Evolutionary conservation across 2,329 filamentous ascomycete genomes (phyloP).

Genomic region (Aspergillus ruber): DNA sequence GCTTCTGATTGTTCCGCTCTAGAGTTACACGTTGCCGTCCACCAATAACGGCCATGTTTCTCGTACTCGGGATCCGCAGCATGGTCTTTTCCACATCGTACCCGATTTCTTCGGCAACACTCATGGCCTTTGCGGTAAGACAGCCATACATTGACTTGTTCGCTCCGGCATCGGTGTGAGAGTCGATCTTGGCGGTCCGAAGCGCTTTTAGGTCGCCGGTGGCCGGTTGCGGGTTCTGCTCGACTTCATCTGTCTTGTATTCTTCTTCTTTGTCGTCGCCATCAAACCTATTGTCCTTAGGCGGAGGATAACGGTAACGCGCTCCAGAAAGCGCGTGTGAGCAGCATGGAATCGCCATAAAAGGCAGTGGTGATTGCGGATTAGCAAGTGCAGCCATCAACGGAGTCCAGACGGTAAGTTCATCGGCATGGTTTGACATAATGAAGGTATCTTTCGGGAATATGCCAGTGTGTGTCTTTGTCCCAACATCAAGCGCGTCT

Average conservation of each 20-base stretch:
- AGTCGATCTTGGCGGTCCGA: conserved; percentile 28
- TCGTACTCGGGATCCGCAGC: conserved; percentile 83
- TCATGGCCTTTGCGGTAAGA: conserved; percentile 69
- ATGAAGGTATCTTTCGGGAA: conserved; percentile 78
- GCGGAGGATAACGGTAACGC: conserved; percentile 52
- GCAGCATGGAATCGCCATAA: conserved; percentile 92
- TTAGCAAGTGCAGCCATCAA: conserved; percentile 63
- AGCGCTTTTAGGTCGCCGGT: conserved; percentile 38
- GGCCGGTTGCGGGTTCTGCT: conserved; percentile 22
- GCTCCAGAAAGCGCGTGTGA: conserved; percentile 77
- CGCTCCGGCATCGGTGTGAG: conserved; percentile 24
- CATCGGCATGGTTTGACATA: conserved; percentile 94
- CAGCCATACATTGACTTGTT: conserved; percentile 70
- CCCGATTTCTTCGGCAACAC: conserved; percentile 64
- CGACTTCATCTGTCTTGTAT: conserved; percentile 22
- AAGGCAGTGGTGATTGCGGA: conserved; percentile 60
- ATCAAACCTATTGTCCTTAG: conserved; percentile 19
- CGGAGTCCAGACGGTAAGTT: conserved; percentile 93
- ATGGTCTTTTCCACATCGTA: conserved; percentile 76
- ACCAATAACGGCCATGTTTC: conserved; percentile 77
- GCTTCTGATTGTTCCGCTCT: conserved; percentile 5
- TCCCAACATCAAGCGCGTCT: conserved; percentile 8
- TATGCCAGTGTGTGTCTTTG: conserved; percentile 45
- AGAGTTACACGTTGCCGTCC: conserved; percentile 34
- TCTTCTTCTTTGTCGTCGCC: conserved; percentile 28